These are phyloP conservation scores for Sindora glabra DNA, from an alignment of 306 rosid genomes.

Conservation along the genomic window DNA sequence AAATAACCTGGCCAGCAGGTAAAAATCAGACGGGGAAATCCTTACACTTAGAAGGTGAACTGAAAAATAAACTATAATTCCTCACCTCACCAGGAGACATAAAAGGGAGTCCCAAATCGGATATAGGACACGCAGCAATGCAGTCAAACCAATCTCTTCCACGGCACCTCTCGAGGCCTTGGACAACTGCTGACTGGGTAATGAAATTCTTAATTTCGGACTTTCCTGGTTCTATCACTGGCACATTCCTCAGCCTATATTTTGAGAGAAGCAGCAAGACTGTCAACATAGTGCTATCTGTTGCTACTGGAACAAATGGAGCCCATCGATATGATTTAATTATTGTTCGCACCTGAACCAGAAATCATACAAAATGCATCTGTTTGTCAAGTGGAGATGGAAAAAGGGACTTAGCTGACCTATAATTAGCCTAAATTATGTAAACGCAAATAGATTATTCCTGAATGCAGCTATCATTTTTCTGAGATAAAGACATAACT, in stretches of 20 bases:
- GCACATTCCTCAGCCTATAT: slow-evolving; percentile 84
- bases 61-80: not conserved
- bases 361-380: not conserved
- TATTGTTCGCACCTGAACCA: slow-evolving; percentile 61
- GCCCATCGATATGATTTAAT: slow-evolving; percentile 70
- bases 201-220: slow-evolving; percentile 66
- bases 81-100: slow-evolving; percentile 58
- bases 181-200: slow-evolving; percentile 88
- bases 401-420: not conserved
- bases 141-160: slow-evolving; percentile 93
- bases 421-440: not conserved
- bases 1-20: slow-evolving; percentile 47
- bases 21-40: not conserved
- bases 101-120: slow-evolving; percentile 85
- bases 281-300: slow-evolving; percentile 61
- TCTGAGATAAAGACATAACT: not conserved
- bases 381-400: not conserved
- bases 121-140: slow-evolving; percentile 50
- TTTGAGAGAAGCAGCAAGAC: slow-evolving; percentile 83
- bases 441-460: not conserved
- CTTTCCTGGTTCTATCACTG: slow-evolving; percentile 69
- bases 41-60: slow-evolving; percentile 7
- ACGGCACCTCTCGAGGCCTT: slow-evolving; percentile 68
- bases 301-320: slow-evolving; percentile 72
- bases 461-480: not conserved